A percentile compares a stretch with the other conserved stretches of the same genome.
Conservation (phyloP, 1,284 basidiomycete genomes). For the Veloboletus limbatus region DNA sequence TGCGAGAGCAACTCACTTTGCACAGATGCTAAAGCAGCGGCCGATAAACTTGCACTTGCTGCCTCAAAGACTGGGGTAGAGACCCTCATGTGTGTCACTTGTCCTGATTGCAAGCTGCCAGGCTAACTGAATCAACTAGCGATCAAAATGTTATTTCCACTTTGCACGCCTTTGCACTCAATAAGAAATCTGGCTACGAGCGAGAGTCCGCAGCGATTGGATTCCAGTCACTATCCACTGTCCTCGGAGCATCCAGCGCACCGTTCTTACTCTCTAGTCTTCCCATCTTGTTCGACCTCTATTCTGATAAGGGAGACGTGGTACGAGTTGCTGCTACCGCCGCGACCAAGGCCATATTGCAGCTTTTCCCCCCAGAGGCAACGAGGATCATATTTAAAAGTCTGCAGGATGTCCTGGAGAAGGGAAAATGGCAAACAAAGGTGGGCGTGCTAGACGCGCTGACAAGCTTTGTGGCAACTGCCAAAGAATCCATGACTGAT, state of each 20-base stretch:
- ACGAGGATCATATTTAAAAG: constrained; percentile 71
- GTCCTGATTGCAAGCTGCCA: constrained; percentile 8
- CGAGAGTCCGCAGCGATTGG: constrained; percentile 89
- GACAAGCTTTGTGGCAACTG: constrained; percentile 66
- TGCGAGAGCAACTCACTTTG: constrained; percentile 6
- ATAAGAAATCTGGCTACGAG: constrained; percentile 91
- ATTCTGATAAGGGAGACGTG: constrained; percentile 94
- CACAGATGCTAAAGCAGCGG: constrained; percentile 75
- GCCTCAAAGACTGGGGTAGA: constrained; percentile 63
- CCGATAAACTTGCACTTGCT: constrained; percentile 72
- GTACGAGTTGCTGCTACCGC: constrained; percentile 79
- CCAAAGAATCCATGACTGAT: constrained; percentile 81
- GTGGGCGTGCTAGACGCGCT: constrained; percentile 91
- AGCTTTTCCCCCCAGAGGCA: constrained; percentile 83
- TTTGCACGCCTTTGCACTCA: constrained; percentile 72
- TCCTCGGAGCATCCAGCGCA: constrained; percentile 73
- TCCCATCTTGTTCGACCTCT: constrained; percentile 78
- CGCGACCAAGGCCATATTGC: constrained; percentile 85
- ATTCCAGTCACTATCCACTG: constrained; percentile 73
- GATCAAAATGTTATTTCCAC: constrained; percentile 62
- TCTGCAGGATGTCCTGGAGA: constrained; percentile 74
- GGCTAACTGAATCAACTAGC: constrained; percentile 36
- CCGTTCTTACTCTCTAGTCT: constrained; percentile 84
- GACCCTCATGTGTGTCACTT: constrained; percentile 53
- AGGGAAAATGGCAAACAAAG: constrained; percentile 94